Conservation (phyloP, 2,329 filamentous ascomycete genomes). For the Diaporthe eres region DNA sequence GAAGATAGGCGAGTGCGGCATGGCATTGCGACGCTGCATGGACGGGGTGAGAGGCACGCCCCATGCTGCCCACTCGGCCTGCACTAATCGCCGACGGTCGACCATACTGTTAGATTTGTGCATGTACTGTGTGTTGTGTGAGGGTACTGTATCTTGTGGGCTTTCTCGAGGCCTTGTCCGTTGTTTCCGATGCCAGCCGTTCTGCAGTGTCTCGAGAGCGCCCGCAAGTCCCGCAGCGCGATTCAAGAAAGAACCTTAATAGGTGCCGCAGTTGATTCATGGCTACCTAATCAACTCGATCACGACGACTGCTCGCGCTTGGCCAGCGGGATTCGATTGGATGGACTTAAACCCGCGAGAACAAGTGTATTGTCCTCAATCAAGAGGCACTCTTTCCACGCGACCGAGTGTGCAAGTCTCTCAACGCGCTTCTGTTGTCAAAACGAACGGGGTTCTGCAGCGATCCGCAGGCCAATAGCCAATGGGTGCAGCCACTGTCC, state of each 20-base stretch:
- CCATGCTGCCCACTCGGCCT: constrained; percentile 14
- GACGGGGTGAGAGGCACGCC: constrained; percentile 21
- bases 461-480: constrained; percentile 23
- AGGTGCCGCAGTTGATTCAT: constrained; percentile 10
- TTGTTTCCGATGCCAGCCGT: constrained; percentile 15
- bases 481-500: constrained; percentile 22
- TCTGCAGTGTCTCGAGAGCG: neutral
- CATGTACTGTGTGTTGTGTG: neutral
- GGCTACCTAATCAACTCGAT: constrained; percentile 1
- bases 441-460: constrained; percentile 17
- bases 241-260: constrained; percentile 28
- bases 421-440: neutral
- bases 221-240: constrained; percentile 1
- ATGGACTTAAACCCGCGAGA: constrained; percentile 10
- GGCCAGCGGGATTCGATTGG: neutral
- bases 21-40: constrained; percentile 38
- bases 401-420: neutral
- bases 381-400: constrained; percentile 1
- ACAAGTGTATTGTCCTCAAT: constrained; percentile 33
- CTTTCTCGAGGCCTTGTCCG: neutral
- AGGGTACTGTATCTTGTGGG: neutral
- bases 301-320: neutral
- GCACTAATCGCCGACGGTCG: constrained; percentile 16
- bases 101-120: neutral
- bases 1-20: constrained; percentile 37